These are phyloP conservation scores for Rhizodiscina lignyota DNA, from an alignment of 495 filamentous ascomycete genomes.

Conservation along the genomic window DNA sequence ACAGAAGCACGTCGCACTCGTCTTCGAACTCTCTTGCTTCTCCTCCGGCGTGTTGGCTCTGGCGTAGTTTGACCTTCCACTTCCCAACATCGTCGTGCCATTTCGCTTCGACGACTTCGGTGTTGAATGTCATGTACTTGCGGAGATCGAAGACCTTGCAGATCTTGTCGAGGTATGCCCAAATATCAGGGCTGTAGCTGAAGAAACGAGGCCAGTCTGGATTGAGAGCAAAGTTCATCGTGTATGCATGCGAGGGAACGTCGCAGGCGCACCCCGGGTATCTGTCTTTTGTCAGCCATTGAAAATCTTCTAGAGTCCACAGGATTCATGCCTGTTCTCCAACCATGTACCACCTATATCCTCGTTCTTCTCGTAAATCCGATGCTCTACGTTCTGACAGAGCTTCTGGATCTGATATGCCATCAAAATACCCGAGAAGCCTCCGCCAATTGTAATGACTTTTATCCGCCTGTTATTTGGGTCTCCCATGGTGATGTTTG, in stretches of 20 bases:
- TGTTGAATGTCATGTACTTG: conserved; percentile 19
- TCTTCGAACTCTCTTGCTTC: conserved; percentile 16
- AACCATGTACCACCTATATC: background rate
- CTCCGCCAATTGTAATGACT: conserved; percentile 49
- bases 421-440: conserved; percentile 43
- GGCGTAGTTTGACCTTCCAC: conserved; percentile 11
- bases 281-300: too few species aligned
- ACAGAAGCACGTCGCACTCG: conserved; percentile 16
- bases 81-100: conserved; percentile 16
- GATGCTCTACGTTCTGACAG: conserved; percentile 34
- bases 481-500: conserved; percentile 11
- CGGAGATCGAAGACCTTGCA: conserved; percentile 7
- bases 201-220: conserved; percentile 21
- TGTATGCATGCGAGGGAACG: conserved; percentile 15
- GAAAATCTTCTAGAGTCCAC: too few species aligned
- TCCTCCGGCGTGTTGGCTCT: conserved; percentile 6
- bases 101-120: conserved; percentile 12
- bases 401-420: conserved; percentile 44
- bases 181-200: conserved; percentile 17
- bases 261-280: conserved; percentile 4
- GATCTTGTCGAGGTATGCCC: conserved; percentile 17
- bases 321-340: conserved; percentile 4
- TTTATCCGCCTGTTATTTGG: conserved; percentile 32
- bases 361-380: conserved; percentile 4
- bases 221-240: conserved; percentile 19